A percentile compares a stretch with the other conserved stretches of the same genome.
phyloP scores from a whole-genome alignment of 768 basidiomycete genomes.

The Rhizopogon vinicolor region DNA sequence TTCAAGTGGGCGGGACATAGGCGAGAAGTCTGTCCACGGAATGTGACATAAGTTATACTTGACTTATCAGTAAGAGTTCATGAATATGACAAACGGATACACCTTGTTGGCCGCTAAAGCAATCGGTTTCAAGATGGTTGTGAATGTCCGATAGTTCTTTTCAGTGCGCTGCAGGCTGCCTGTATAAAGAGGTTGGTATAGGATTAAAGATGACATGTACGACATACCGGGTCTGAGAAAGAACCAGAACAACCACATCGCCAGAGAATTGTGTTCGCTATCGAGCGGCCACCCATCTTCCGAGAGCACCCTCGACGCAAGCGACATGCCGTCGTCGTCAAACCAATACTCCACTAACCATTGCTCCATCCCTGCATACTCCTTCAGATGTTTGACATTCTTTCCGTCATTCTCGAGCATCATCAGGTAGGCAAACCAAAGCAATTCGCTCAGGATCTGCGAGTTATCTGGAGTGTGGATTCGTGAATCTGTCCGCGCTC shows the following conservation, averaged over 20 bases:
- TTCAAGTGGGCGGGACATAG: conserved; percentile 17
- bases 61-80: conserved; percentile 6
- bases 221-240: conserved; percentile 55
- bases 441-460: conserved; percentile 30
- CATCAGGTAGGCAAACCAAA: conserved; percentile 72
- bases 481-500: conserved; percentile 26
- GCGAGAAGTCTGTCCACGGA: conserved; percentile 56
- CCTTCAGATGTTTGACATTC: conserved; percentile 66
- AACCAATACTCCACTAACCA: conserved; percentile 74
- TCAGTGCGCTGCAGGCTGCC: conserved; percentile 44
- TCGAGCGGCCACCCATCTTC: conserved; percentile 54
- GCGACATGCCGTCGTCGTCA: conserved; percentile 51
- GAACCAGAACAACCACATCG: conserved; percentile 82
- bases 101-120: conserved; percentile 66
- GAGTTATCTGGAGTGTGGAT: conserved; percentile 15
- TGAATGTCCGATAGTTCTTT: conserved; percentile 37
- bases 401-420: conserved; percentile 78
- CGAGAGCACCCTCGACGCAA: conserved; percentile 36
- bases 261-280: conserved; percentile 48
- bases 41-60: conserved; percentile 61
- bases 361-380: conserved; percentile 54
- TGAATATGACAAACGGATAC: conserved; percentile 21
- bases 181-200: conserved; percentile 19
- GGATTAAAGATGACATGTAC: not conserved
- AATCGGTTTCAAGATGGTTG: conserved; percentile 51